Conservation (phyloP, 2,329 filamentous ascomycete genomes). For the Sporothrix brasiliensis region DNA sequence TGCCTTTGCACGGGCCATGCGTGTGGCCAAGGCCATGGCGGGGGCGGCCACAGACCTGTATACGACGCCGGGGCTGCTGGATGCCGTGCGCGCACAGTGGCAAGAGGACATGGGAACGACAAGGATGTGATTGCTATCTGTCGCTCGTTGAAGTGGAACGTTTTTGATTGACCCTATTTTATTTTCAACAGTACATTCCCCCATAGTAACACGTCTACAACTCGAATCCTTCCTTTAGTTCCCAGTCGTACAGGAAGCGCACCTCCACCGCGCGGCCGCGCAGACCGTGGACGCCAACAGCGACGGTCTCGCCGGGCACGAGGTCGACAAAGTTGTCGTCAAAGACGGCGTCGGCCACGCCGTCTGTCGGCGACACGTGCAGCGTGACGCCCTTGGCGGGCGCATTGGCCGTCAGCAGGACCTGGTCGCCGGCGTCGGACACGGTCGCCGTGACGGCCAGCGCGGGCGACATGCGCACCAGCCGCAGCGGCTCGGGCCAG, state of each 20-base stretch:
- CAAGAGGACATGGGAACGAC: not conserved
- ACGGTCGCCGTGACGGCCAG: not conserved
- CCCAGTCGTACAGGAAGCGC: constrained; percentile 10
- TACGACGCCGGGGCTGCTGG: not conserved
- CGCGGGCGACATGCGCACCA: not conserved
- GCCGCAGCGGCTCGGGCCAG: constrained; percentile 14
- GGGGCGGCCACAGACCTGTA: not conserved
- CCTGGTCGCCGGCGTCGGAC: not conserved
- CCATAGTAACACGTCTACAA: not conserved
- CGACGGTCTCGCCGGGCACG: not conserved
- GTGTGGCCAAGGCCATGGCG: not conserved
- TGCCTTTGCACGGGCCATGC: constrained; percentile 3
- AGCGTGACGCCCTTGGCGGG: constrained; percentile 21
- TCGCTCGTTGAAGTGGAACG: no score
- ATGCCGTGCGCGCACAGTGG: not conserved
- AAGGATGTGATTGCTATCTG: no score
- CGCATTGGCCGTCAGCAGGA: not conserved
- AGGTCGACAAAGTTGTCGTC: constrained; percentile 26
- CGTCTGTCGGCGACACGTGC: not conserved
- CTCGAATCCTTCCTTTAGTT: not conserved
- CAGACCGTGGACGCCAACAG: not conserved
- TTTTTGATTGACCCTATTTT: no score
- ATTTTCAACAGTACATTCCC: no score
- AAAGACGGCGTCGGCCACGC: not conserved
- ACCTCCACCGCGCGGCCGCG: not conserved